Base-by-base conservation (phyloP, 495 filamentous ascomycete genomes). In the Immersiella caudata region DNA sequence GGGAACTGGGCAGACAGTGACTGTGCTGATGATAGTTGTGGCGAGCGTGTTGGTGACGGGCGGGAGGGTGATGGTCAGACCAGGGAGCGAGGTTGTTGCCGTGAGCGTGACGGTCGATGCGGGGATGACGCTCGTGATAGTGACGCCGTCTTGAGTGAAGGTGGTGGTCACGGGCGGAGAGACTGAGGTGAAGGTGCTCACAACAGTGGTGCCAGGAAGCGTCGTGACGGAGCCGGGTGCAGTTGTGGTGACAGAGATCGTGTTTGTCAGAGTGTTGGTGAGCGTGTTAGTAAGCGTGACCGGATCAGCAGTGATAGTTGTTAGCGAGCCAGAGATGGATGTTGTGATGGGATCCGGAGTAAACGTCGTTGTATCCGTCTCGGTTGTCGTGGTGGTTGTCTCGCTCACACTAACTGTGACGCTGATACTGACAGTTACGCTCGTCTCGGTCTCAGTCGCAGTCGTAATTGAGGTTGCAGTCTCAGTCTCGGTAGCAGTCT, bases 1-100 rank as follows among this genome's bases (percentile, higher is more conserved):
- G 20, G 76, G 74, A 0, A 71, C 63, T 4, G 75, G 56, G 64
- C 80, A 82, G 6, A 73, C 68, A 9, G 70, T 74, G 14, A 80
- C 71, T 1, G 69, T 29, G 11, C 67, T 73, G 46, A 78, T 71
- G 22, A 72, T 61, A 5, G 76, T 69, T 11, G 74, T 71, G 18
- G 63, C 22, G 12, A 73, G 29, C 0, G 69, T 70, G 4, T 67
- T 51, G 0, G 72, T 75, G 6, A 61, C 60, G 11, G 70, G 64
- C 24, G 73, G 71, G 20, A 55, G 64, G 2, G 75, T 72, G 36
- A 77, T 66, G 1, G 64, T 72, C 6, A 66, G 25, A 6, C 55
- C 55, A 2, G 36, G 64, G 29, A 55, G 33, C 40, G 0, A 59
- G 14, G 6, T 69, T 2, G 65, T 72, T 40, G 56, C 63, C 24